These are phyloP conservation scores for Erythrobasidium hasegawianum DNA, from an alignment of 1,284 basidiomycete species.

Conservation along the genomic window DNA sequence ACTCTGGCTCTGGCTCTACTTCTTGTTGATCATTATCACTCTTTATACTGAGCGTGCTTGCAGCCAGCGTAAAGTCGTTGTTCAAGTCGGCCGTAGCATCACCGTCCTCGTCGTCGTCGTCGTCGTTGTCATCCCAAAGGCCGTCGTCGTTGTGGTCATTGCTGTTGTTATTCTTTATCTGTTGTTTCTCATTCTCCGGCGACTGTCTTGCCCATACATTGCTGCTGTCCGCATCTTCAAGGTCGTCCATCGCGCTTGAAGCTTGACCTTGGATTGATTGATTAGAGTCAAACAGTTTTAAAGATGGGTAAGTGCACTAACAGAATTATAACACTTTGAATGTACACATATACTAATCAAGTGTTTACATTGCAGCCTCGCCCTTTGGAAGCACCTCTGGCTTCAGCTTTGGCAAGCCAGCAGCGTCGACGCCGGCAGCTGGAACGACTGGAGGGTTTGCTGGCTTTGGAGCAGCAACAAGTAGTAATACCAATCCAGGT, in stretches of 20 bases:
- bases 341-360: too few species aligned
- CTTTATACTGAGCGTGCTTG: background rate
- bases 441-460: conserved; percentile 16
- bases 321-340: too few species aligned
- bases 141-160: background rate
- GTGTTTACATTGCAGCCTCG: too few species aligned
- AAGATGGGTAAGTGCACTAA: too few species aligned
- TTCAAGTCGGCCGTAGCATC: background rate
- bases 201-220: conserved; percentile 28
- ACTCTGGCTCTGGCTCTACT: too few species aligned
- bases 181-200: conserved; percentile 24
- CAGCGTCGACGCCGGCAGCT: too few species aligned
- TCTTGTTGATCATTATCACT: too few species aligned
- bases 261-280: background rate
- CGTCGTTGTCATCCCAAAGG: background rate
- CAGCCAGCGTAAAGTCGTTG: too few species aligned
- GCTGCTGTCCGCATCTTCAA: background rate
- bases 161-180: too few species aligned
- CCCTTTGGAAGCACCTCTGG: conserved; percentile 23
- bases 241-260: conserved; percentile 20
- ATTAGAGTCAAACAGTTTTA: too few species aligned
- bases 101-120: background rate
- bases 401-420: conserved; percentile 35
- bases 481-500: conserved; percentile 36
- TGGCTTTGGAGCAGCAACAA: background rate